Evolutionary conservation across 2,329 filamentous ascomycete species (phyloP).

Genomic region (Lachnellula arida): DNA sequence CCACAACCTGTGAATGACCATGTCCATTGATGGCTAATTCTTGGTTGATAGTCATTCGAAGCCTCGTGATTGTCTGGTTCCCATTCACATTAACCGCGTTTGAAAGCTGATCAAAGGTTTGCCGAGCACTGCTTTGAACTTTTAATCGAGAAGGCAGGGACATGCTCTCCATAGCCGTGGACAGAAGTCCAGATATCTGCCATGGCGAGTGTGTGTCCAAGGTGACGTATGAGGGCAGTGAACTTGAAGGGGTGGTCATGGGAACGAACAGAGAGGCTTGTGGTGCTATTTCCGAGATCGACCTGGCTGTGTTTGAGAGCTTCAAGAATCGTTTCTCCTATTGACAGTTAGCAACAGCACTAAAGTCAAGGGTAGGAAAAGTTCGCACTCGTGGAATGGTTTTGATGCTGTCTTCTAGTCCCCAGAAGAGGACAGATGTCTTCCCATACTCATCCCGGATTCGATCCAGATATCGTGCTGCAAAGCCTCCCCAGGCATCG

Average conservation of each 20-base stretch:
- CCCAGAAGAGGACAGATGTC: conserved; percentile 82
- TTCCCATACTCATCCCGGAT: conserved; percentile 90
- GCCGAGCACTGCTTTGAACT: conserved; percentile 36
- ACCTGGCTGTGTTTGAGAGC: conserved; percentile 69
- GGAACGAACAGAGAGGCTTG: conserved; percentile 77
- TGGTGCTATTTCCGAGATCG: conserved; percentile 62
- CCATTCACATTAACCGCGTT: conserved; percentile 68
- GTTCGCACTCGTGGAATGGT: conserved; percentile 49
- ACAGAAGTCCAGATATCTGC: conserved; percentile 74
- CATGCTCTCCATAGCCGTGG: conserved; percentile 71
- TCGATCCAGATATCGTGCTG: conserved; percentile 66
- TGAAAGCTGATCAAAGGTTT: conserved; percentile 57
- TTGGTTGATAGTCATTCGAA: conserved; percentile 54
- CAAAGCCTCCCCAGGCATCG: conserved; percentile 79
- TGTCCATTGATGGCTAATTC: conserved; percentile 17
- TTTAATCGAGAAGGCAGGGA: conserved; percentile 71
- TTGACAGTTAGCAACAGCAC: conserved; percentile 9
- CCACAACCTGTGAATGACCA: conserved; percentile 6
- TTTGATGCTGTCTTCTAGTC: conserved; percentile 58
- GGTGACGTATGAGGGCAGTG: conserved; percentile 51
- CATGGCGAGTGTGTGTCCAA: conserved; percentile 65
- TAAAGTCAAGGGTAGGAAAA: conserved; percentile 4
- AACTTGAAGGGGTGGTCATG: conserved; percentile 56
- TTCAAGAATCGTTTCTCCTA: conserved; percentile 60
- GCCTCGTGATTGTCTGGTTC: conserved; percentile 72